phyloP scores from a whole-genome alignment of 176 grass and related monocot species.

The Oryza coarctata region DNA sequence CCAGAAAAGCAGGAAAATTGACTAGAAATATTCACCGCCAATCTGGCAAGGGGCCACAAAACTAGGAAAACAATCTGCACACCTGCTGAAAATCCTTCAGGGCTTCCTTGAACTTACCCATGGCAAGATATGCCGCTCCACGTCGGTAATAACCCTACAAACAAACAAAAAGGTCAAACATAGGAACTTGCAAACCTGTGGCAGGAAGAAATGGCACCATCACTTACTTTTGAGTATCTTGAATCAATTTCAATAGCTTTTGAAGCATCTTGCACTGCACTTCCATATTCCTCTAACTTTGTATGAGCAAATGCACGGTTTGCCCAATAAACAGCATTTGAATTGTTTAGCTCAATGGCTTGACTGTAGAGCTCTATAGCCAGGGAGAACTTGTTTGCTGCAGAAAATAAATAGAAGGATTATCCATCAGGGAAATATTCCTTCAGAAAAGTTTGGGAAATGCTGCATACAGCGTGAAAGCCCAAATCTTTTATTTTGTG shows the following conservation, averaged over 20 bases:
- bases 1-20: neutral
- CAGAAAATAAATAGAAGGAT: neutral
- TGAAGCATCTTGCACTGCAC: constrained; percentile 80
- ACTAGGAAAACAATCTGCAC: neutral
- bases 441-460: neutral
- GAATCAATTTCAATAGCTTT: constrained; percentile 79
- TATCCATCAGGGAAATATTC: neutral
- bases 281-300: constrained; percentile 92
- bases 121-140: constrained; percentile 84
- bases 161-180: neutral
- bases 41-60: neutral
- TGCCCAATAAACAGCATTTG: constrained; percentile 85
- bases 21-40: neutral
- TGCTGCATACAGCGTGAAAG: neutral
- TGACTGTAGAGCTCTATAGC: constrained; percentile 78
- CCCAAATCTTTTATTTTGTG: neutral
- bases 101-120: constrained; percentile 97
- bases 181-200: constrained; percentile 21
- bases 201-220: constrained; percentile 17
- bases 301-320: constrained; percentile 90
- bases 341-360: constrained; percentile 73
- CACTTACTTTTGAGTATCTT: constrained; percentile 74
- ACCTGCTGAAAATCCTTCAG: constrained; percentile 97
- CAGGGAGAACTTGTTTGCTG: constrained; percentile 88
- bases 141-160: constrained; percentile 82